Base-by-base conservation (phyloP, 2,329 filamentous ascomycete species). In the Orbilia blumenaviensis region DNA sequence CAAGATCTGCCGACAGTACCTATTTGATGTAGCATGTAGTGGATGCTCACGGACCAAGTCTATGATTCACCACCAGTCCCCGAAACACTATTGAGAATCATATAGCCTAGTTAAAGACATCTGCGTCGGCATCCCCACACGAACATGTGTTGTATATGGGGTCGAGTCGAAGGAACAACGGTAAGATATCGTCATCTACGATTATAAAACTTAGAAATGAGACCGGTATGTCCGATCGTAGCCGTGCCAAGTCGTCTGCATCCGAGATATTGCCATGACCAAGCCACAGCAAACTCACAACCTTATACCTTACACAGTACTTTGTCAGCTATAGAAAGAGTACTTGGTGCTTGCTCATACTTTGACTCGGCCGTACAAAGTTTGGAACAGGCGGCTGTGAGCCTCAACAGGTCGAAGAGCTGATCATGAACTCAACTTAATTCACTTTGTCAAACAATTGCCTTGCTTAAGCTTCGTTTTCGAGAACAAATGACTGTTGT, bases 171-270 rank as follows among this genome's bases (percentile, higher is more conserved):
- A 9, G 5, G 14, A 50, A 50, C 46, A 50, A 5, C 16, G 3
- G 36, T 25, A 8, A n/a, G 34, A 54, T 62, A 62, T 56, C 46
- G 66, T 71, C 56, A 63, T 71, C 44, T 56, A 25, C 32, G 29
- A 50, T 18, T 27, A 18, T 8, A 29, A 54, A n/a, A n/a, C n/a
- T n/a, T n/a, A n/a, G n/a, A n/a, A 42, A 41, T 38, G 62, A 54
- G 44, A 54, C 41, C 29, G 32, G 46, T 46, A 36, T 48, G 60
- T 16, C 66, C 66, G 66, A 23, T 56, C 66, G 34, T 71, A 71
- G 56, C 66, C 66, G 66, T 56, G 52, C 14, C 25, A 18, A 63
- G 29, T 63, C 66, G 54, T 61, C 34, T 32, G 9, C 36, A 69
- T 62, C 66, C 54, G 54, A 71, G 23, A 38, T 34, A 34, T 34